phyloP scores from a whole-genome alignment of 129 eudicot genomes.

The Tanacetum coccineum region DNA sequence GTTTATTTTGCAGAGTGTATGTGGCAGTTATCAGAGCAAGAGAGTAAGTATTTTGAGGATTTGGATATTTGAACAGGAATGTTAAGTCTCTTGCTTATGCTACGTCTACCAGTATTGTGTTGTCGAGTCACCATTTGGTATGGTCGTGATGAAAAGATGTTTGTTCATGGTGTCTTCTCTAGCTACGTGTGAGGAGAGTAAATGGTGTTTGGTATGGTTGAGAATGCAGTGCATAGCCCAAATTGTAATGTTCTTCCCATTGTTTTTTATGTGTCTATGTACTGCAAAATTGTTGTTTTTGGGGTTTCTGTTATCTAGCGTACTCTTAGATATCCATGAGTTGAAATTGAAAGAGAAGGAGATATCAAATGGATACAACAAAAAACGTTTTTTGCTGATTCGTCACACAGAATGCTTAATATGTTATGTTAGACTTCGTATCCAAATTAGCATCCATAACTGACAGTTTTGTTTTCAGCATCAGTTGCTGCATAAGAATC shows the following conservation, averaged over 20 bases:
- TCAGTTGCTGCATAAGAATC: neutral
- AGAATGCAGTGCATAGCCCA: no score
- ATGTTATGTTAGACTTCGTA: no score
- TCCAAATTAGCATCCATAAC: no score
- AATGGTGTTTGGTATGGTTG: no score
- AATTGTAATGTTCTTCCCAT: neutral
- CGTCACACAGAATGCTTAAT: no score
- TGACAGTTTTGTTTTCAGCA: slow-evolving; percentile 3
- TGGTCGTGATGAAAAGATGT: neutral
- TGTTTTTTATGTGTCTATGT: neutral
- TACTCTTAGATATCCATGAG: neutral
- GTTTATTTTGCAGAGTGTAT: no score
- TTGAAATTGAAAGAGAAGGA: neutral
- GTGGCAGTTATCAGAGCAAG: no score
- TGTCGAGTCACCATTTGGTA: neutral
- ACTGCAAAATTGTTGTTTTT: neutral
- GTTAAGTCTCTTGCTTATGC: no score
- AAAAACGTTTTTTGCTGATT: neutral
- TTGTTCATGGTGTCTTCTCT: neutral
- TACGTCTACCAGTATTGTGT: no score
- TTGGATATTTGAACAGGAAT: no score
- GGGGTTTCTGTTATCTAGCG: neutral
- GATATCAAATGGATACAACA: neutral
- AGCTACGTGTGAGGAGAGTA: no score
- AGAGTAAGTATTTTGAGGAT: no score